Percentiles rank a stretch among this genome's conserved stretches.
Evolutionary conservation across 331 rosid genomes (phyloP).

Genomic region (Spiraea crenata): DNA sequence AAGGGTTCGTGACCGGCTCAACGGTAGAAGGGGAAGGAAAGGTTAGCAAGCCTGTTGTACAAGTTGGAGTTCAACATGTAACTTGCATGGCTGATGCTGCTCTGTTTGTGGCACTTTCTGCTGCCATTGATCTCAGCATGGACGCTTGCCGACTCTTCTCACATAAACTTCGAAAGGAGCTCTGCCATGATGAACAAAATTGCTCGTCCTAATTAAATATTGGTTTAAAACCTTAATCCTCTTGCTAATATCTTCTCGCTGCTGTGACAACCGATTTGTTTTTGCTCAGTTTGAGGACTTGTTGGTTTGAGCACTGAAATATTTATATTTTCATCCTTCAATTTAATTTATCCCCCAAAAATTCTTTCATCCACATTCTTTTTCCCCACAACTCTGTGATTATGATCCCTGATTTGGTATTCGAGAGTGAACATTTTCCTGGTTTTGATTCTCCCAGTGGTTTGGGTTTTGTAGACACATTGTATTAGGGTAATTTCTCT

Average conservation of each 20-base stretch:
- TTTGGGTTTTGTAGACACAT: not conserved
- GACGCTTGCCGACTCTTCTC: conserved; percentile 89
- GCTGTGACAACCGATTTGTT: conserved; percentile 46
- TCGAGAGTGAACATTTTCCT: conserved; percentile 14
- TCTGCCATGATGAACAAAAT: conserved; percentile 63
- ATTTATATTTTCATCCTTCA: not conserved
- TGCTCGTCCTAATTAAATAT: conserved; percentile 24
- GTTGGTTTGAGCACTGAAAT: conserved; percentile 33
- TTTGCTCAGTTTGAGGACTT: conserved; percentile 15
- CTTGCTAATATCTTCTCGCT: not conserved
- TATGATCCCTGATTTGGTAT: not conserved
- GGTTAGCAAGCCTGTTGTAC: conserved; percentile 73
- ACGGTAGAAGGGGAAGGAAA: conserved; percentile 85
- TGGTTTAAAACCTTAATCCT: conserved; percentile 2
- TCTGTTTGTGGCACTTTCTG: conserved; percentile 75
- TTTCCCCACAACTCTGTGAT: not conserved
- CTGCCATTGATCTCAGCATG: conserved; percentile 97
- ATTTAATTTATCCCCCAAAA: not conserved
- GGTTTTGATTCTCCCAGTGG: conserved; percentile 8
- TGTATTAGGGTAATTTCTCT: not conserved
- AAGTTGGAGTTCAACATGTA: conserved; percentile 81
- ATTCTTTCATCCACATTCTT: conserved; percentile 4
- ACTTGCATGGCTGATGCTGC: conserved; percentile 97
- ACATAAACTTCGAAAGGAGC: conserved; percentile 78
- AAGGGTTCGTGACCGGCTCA: conserved; percentile 84